Percentiles rank a stretch among this genome's conserved stretches.
Evolutionary conservation across 1,284 basidiomycete species (phyloP).

Genomic region (Leccinum subspadiceum): DNA sequence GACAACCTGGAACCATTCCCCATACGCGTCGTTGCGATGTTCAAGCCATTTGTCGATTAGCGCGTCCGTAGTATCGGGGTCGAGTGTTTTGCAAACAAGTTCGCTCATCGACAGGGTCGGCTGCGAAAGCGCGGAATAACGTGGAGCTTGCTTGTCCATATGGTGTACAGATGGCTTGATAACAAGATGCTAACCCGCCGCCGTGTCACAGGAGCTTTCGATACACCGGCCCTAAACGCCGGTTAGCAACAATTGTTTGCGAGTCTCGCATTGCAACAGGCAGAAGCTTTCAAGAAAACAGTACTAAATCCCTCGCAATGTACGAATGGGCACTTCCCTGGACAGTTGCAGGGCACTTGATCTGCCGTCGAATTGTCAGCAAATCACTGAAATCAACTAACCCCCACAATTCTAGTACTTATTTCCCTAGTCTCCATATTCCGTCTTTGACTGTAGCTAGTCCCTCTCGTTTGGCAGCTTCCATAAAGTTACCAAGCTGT

Average conservation of each 20-base stretch:
- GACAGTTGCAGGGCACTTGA: background rate
- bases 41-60: conserved; percentile 80
- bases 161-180: conserved; percentile 17
- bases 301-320: background rate
- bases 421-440: conserved; percentile 63
- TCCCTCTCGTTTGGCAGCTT: conserved; percentile 73
- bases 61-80: conserved; percentile 69
- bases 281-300: conserved; percentile 4
- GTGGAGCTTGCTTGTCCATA: conserved; percentile 34
- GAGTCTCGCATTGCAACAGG: conserved; percentile 3
- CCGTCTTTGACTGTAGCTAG: conserved; percentile 71
- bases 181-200: background rate
- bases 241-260: conserved; percentile 1
- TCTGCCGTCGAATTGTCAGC: background rate
- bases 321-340: background rate
- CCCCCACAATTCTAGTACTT: background rate
- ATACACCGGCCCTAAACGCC: conserved; percentile 32
- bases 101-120: conserved; percentile 69
- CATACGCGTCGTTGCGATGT: conserved; percentile 68
- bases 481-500: conserved; percentile 75
- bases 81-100: conserved; percentile 70
- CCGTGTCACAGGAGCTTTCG: background rate
- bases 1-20: conserved; percentile 69
- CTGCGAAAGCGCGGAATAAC: conserved; percentile 64
- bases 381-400: background rate